Base-by-base conservation (phyloP, 2,329 filamentous ascomycete genomes). In the Aschersonia sp. region DNA sequence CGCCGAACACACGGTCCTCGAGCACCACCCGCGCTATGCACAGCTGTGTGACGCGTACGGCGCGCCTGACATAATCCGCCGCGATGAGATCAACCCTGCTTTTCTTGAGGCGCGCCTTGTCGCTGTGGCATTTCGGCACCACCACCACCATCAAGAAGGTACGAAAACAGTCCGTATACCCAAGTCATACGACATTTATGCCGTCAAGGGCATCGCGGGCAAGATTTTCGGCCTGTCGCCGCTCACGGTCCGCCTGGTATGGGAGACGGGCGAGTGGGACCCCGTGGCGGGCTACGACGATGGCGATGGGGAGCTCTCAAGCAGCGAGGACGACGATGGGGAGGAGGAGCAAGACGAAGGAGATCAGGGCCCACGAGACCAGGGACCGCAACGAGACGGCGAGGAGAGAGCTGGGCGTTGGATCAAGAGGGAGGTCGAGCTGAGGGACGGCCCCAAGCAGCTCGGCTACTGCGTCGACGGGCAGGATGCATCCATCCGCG, bases 211-310 rank as follows among this genome's bases (percentile, higher is more conserved):
- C 0, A 71, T 94, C 7, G 82, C 87, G 0, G 83, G 81, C 0
- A 81, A 76, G 53, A 61, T 83, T n/a, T 87, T 94, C 56, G 70
- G 66, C 1, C 55, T 84, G 9, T 65, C 72, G 44, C 84, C 87
- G 0, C 69, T 87, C 52, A 66, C 66, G 41, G 66, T 90, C 50
- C 73, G 71, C 41, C 62, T 97, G 45, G 67, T 92, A 1, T 94
- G 87, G 84, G 87, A 95, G 66, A 95, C 88, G 7, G 86, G 87
- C 22, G 89, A 95, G 62, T 87, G 84, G 79, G 87, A 95, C 62
- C 86, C 86, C 0, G 80, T 87, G 0, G 74, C 74, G 7, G 73
- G 76, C 51, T 76, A 79, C 54, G 73, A 79, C 51, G 72, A 77
- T 5, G 72, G 74, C 32, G 77, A 77, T 42, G 73, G 67, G 47